Evolutionary conservation across 345 rosid genomes (phyloP), one percentile per base, ranked within the genome.

Genomic region (Populus ilicifolia): DNA sequence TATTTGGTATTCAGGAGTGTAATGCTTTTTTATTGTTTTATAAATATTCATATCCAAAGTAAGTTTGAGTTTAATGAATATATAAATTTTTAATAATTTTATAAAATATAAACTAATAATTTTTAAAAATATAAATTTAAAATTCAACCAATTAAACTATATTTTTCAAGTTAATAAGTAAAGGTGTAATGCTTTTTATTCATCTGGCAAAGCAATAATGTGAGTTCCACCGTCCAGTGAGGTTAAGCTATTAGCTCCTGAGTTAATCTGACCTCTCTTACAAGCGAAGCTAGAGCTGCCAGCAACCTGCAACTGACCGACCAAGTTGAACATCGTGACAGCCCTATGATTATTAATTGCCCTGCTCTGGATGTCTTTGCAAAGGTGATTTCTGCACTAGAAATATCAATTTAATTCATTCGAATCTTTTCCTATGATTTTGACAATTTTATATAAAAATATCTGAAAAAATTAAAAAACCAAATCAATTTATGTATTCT

Each of bases 211-310:
- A n/a, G 67, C 46, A 39, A 83, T 81, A 74, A 74, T 78, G 12
- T 27, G 35, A 67, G 38, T 35, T 69, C 38, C 66, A 69, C 67
- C 69, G 54, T 27, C 75, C 74, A 35, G 38, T 16, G 48, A 48
- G 66, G 65, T 67, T 0, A 46, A 10, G 59, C 16, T 29, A 30
- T 21, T 13, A 17, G 17, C 21, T 29, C 27, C 83, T n/a, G 71
- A 64, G 18, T 27, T 1, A 1, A 36, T 21, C 36, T 70, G 33
- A 71, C 81, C 80, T 81, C 71, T 71, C 85, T 85, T 86, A 16
- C 36, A 81, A 79, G 80, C 44, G 29, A 86, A 81, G 86, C 70
- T 63, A 78, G 67, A 56, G 62, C 62, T 8, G 10, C 62, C 8
- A 18, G n/a, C n/a, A 14, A 17, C n/a, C 35, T 14, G n/a, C 25